Percentiles rank a stretch among this genome's conserved stretches.
phyloP scores from a whole-genome alignment of 495 filamentous ascomycete genomes.

The Barbatosphaeria neglecta region DNA sequence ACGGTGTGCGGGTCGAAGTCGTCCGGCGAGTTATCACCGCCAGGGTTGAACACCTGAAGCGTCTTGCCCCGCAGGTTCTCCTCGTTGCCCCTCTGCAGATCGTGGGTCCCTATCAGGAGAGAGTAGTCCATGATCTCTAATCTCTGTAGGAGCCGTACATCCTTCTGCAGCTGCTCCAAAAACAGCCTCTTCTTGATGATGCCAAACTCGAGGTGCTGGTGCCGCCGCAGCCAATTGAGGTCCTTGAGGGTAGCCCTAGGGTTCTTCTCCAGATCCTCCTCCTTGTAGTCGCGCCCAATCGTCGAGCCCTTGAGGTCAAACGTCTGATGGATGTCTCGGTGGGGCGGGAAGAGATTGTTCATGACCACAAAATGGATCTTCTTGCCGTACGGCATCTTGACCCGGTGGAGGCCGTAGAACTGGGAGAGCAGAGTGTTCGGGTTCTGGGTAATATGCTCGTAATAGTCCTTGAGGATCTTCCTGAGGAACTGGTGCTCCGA shows the following conservation, averaged over 20 bases:
- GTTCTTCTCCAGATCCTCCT: conserved; percentile 78
- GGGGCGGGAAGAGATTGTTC: conserved; percentile 98
- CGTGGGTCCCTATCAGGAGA: conserved; percentile 87
- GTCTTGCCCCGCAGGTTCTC: conserved; percentile 94
- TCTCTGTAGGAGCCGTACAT: conserved; percentile 73
- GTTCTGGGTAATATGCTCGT: conserved; percentile 82
- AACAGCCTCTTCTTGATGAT: conserved; percentile 76
- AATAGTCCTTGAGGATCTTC: conserved; percentile 87
- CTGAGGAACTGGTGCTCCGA: conserved; percentile 90
- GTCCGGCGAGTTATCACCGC: conserved; percentile 50
- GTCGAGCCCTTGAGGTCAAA: conserved; percentile 98
- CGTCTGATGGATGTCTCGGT: conserved; percentile 92
- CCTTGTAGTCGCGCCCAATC: conserved; percentile 78
- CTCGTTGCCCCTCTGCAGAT: conserved; percentile 78
- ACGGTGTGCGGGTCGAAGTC: conserved; percentile 39
- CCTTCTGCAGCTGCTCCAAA: conserved; percentile 73
- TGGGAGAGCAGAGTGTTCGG: conserved; percentile 95
- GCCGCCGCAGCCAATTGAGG: conserved; percentile 86
- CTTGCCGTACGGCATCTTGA: conserved; percentile 95
- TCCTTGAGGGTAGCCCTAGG: conserved; percentile 93
- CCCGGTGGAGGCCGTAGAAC: conserved; percentile 94
- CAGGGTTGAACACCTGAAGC: conserved; percentile 88
- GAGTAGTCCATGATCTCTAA: conserved; percentile 99
- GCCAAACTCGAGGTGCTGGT: conserved; percentile 77
- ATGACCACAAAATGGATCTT: conserved; percentile 99